Percentiles rank a stretch among this genome's conserved stretches.
phyloP scores from a whole-genome alignment of 73 alveolate species.

The Paramecium sexaurelia region DNA sequence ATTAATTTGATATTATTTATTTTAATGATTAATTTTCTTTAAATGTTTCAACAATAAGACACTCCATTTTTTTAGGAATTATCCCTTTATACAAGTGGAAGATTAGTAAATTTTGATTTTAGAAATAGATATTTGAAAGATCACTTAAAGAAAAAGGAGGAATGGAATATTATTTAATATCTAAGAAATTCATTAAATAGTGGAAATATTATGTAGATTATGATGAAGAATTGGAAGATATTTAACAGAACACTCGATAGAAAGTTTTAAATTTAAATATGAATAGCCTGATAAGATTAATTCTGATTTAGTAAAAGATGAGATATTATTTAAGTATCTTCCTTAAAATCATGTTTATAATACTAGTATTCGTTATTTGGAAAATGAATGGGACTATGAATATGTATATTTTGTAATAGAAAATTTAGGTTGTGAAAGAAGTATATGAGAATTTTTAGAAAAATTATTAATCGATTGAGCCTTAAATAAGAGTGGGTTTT shows the following conservation, averaged over 20 bases:
- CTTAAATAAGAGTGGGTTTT: neutral
- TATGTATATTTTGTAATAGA: neutral
- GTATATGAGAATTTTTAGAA: neutral
- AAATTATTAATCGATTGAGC: neutral
- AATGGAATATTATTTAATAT: neutral
- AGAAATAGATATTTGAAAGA: neutral
- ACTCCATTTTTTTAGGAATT: neutral
- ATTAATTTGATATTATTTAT: neutral
- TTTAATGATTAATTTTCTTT: neutral
- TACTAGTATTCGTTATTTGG: neutral
- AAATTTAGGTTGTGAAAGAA: neutral
- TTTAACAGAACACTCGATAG: neutral
- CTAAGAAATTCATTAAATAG: conserved; percentile 2
- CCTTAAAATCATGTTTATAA: conserved; percentile 22
- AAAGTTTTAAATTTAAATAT: neutral
- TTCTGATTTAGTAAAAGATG: neutral
- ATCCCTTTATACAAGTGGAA: neutral
- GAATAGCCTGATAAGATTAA: conserved; percentile 13
- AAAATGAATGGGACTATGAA: conserved; percentile 48
- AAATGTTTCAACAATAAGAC: neutral
- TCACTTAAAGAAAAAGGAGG: conserved; percentile 1
- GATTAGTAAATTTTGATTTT: neutral
- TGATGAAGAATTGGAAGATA: conserved; percentile 3
- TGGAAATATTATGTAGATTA: conserved; percentile 33
- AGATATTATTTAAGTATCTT: neutral